Evolutionary conservation across 257 asterid genomes (phyloP), one percentile per base, ranked within the genome.

Genomic region (Scutellaria galericulata): DNA sequence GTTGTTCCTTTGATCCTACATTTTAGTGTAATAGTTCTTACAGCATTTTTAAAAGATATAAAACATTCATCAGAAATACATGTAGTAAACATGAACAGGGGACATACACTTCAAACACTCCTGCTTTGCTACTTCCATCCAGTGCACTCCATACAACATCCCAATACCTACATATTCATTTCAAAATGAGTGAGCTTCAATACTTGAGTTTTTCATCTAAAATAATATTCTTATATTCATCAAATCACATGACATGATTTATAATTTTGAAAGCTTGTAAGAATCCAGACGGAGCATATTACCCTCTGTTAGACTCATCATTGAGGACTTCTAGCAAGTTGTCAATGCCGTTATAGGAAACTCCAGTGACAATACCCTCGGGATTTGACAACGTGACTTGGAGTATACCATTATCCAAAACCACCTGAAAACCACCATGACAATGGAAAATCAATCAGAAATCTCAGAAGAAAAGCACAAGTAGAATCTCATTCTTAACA

Each of bases 1-100:
- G 69, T 73, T 15, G 93, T 87, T 48, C 86, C 88, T 73, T 84
- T 81, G 70, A 93, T 89, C 85, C 98, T 93, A 74, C 55, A 68
- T n/a, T 64, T 51, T 7, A 40, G 47, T 40, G 41, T 65, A 58
- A 59, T 14, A n/a, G 20, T 27, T 48, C 70, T 12, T n/a, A 13
- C 40, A 41, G 15, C 31, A 40, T 13, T 40, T 7, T 10, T 62
- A 31, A 31, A 4, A 2, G 37, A 4, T 24, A 24, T 24, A 24
- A 31, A 31, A 31, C 37, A 31, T 31, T 31, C 4, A 31, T 31
- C 37, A 31, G 5, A 31, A 4, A 31, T 31, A 3, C 37, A 31
- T 0, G 5, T 4, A 31, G 9, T 9, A 64, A 66, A 55, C 18
- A 47, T 0, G 7, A 72, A 47, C n/a, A 15, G 13, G 7, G 9